Conservation (phyloP, 2,329 filamentous ascomycete genomes). For the Alternaria consortialis region DNA sequence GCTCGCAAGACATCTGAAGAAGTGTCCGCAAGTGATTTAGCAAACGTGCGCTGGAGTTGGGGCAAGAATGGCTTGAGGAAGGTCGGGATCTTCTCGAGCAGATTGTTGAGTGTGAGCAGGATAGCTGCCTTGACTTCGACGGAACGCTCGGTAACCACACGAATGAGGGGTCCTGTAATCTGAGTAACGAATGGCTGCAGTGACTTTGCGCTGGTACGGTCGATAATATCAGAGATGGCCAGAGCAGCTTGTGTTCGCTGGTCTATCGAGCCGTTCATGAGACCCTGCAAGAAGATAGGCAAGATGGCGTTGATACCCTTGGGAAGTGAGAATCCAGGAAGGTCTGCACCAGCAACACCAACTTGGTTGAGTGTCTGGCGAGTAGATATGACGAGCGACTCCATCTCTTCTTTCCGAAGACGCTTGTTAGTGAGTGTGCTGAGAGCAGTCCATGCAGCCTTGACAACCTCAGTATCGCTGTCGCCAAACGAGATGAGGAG, state of each 20-base stretch:
- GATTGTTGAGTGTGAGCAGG: conserved; percentile 89
- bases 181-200: conserved; percentile 96
- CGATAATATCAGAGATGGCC: conserved; percentile 94
- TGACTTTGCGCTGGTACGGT: conserved; percentile 85
- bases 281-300: conserved; percentile 95
- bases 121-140: conserved; percentile 97
- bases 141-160: conserved; percentile 95
- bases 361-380: conserved; percentile 87
- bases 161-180: conserved; percentile 95
- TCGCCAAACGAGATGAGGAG: conserved; percentile 94
- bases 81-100: conserved; percentile 94
- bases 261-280: conserved; percentile 95
- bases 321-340: conserved; percentile 87
- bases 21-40: conserved; percentile 91
- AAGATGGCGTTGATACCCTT: conserved; percentile 97
- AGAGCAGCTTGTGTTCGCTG: conserved; percentile 91
- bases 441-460: conserved; percentile 87
- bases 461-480: conserved; percentile 81
- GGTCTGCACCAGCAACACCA: conserved; percentile 82
- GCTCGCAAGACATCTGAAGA: conserved; percentile 88
- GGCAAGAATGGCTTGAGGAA: conserved; percentile 97
- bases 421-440: conserved; percentile 82
- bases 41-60: conserved; percentile 95
- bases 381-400: conserved; percentile 85
- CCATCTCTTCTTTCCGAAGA: conserved; percentile 97